These are phyloP conservation scores for Starmera pachycereana DNA, from an alignment of 805 yeast species.

Conservation along the genomic window DNA sequence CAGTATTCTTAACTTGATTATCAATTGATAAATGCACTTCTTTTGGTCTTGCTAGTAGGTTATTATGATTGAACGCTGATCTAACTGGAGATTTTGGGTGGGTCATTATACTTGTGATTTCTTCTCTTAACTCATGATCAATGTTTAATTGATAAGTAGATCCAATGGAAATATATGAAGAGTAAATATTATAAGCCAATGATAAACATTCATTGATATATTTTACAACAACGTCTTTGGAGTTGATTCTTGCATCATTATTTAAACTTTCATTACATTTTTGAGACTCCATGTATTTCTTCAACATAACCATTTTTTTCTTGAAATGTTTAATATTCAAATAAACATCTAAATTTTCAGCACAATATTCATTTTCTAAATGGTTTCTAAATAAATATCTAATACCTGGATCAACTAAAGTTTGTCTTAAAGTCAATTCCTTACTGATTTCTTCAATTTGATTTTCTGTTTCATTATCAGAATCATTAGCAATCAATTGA, in stretches of 20 bases:
- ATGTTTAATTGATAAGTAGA: conserved; percentile 67
- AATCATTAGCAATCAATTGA: conserved; percentile 2
- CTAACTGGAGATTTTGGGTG: conserved; percentile 27
- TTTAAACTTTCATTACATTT: conserved; percentile 5
- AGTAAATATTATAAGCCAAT: conserved; percentile 52
- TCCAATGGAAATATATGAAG: conserved; percentile 52
- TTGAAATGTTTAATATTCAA: conserved; percentile 44
- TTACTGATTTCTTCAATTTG: conserved; percentile 2
- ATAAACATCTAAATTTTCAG: conserved; percentile 70
- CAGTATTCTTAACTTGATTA: not conserved
- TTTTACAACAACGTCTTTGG: conserved; percentile 23
- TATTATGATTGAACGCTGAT: conserved; percentile 5
- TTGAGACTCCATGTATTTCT: conserved; percentile 26
- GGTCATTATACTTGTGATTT: conserved; percentile 30
- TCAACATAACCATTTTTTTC: conserved; percentile 33
- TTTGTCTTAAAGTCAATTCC: conserved; percentile 22
- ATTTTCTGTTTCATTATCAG: conserved; percentile 8
- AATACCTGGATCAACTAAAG: conserved; percentile 68
- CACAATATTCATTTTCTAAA: conserved; percentile 52
- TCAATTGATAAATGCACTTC: not conserved
- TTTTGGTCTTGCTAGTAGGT: not conserved
- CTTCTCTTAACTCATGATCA: conserved; percentile 38
- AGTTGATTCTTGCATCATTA: conserved; percentile 5
- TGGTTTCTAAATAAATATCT: conserved; percentile 58
- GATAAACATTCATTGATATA: conserved; percentile 48